Percentiles rank a stretch among this genome's conserved stretches.
These are phyloP conservation scores for Sphaerobolus stellatus DNA, from an alignment of 1,284 basidiomycete species.

Conservation along the genomic window DNA sequence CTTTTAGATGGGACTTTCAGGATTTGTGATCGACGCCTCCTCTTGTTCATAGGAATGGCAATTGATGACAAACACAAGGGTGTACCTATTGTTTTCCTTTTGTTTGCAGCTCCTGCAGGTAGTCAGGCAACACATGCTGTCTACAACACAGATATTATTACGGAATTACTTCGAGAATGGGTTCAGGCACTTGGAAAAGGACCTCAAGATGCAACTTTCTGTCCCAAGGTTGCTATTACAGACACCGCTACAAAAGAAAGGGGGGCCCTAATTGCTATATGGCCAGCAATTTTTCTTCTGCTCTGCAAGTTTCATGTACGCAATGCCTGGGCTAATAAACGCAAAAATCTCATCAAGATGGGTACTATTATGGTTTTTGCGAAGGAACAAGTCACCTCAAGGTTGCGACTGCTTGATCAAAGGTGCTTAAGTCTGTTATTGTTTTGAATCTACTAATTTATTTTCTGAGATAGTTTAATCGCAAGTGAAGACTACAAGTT, in stretches of 20 bases:
- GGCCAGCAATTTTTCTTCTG: conserved; percentile 30
- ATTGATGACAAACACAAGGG: conserved; percentile 29
- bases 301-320: conserved; percentile 39
- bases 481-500: conserved; percentile 1
- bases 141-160: conserved; percentile 34
- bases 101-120: conserved; percentile 38
- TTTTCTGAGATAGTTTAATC: not conserved
- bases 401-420: not conserved
- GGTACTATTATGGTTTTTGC: not conserved
- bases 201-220: conserved; percentile 18
- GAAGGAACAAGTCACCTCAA: conserved; percentile 5
- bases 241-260: conserved; percentile 39
- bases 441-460: not conserved
- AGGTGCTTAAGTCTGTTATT: not conserved
- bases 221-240: conserved; percentile 32
- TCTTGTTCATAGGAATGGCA: conserved; percentile 38
- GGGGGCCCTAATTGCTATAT: conserved; percentile 29
- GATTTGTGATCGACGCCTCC: conserved; percentile 29
- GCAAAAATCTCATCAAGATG: conserved; percentile 13
- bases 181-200: conserved; percentile 14
- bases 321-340: conserved; percentile 36
- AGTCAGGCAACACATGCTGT: conserved; percentile 31
- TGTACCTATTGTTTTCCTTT: conserved; percentile 34
- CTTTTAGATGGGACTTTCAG: conserved; percentile 41
- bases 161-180: conserved; percentile 29